Conservation (phyloP, 257 asterid genomes). For the Jacaranda copaia region DNA sequence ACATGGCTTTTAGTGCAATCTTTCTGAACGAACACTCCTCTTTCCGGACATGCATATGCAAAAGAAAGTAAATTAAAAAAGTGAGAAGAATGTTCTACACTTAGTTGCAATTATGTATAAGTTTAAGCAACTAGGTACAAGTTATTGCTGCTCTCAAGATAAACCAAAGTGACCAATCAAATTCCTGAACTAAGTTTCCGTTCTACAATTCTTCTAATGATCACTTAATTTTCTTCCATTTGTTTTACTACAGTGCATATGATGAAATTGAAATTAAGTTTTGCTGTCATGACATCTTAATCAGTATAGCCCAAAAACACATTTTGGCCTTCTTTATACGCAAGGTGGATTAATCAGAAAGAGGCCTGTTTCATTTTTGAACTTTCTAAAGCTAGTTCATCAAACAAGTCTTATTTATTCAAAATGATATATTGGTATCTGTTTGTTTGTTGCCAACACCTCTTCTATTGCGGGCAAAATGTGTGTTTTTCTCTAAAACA, state of each 20-base stretch:
- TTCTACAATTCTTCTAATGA: background rate
- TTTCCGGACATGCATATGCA: conserved; percentile 6
- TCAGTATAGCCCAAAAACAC: conserved; percentile 5
- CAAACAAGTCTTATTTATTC: background rate
- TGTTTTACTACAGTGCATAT: conserved; percentile 8
- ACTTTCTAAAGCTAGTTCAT: conserved; percentile 1
- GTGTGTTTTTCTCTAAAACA: background rate
- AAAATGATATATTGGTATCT: background rate
- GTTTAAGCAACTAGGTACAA: conserved; percentile 4
- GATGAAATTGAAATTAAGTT: background rate
- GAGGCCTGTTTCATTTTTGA: background rate
- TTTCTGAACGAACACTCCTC: conserved; percentile 15
- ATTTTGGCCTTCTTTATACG: background rate
- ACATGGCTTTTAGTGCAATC: conserved; percentile 19
- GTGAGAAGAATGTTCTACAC: conserved; percentile 10
- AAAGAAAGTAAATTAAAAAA: conserved; percentile 8
- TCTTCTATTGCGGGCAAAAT: conserved; percentile 7
- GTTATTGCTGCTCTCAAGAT: background rate
- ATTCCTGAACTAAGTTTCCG: conserved; percentile 25
- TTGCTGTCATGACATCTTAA: background rate
- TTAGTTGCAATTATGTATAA: background rate
- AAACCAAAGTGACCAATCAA: conserved; percentile 5
- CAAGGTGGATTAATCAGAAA: conserved; percentile 28
- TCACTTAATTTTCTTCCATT: conserved; percentile 12
- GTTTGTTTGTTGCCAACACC: background rate